These are phyloP conservation scores for Chrysoporthe cubensis DNA, from an alignment of 2,329 filamentous ascomycete genomes.

Conservation along the genomic window DNA sequence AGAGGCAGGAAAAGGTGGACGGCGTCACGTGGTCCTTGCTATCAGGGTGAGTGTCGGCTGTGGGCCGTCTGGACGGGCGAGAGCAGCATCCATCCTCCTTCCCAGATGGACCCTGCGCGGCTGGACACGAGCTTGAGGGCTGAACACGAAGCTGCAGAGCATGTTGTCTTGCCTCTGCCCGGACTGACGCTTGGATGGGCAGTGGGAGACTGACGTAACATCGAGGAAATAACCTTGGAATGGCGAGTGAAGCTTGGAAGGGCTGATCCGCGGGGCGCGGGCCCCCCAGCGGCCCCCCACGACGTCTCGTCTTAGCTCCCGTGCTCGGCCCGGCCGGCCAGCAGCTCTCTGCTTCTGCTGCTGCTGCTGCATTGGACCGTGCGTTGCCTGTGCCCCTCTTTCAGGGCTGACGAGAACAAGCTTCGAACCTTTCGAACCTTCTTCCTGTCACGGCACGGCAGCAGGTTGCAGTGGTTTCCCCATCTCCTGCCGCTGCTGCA, in stretches of 20 bases:
- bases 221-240: too few species aligned
- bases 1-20: background rate
- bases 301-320: background rate
- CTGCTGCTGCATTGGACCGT: background rate
- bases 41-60: background rate
- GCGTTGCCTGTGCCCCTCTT: background rate
- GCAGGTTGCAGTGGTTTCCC: background rate
- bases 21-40: background rate
- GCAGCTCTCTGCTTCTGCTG: too few species aligned
- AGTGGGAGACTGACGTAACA: too few species aligned
- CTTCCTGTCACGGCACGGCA: background rate
- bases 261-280: background rate
- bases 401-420: background rate
- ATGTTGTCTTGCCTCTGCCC: too few species aligned
- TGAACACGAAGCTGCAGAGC: background rate
- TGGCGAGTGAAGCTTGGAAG: background rate
- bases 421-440: background rate
- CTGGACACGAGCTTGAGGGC: background rate
- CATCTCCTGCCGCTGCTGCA: background rate
- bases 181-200: too few species aligned
- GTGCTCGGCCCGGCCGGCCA: constrained; percentile 4
- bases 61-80: background rate
- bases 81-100: background rate
- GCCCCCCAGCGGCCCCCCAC: background rate
- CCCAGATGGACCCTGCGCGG: too few species aligned